Base-by-base conservation (phyloP, 768 basidiomycete species). In the Mycena amicta region DNA sequence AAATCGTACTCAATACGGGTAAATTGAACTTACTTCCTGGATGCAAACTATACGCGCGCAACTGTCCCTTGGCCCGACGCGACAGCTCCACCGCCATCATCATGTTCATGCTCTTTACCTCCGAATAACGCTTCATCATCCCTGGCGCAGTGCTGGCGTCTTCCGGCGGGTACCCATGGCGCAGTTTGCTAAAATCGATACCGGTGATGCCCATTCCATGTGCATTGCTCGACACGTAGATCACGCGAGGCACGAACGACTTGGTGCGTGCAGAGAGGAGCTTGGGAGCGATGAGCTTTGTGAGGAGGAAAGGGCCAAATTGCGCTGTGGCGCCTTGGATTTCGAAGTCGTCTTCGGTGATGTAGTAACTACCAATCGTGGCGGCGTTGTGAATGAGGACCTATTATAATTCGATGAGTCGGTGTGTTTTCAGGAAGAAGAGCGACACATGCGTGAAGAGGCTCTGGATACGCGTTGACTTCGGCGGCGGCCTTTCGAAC, bases 331-430 rank as follows among this genome's bases (percentile, higher is more conserved):
- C 58, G 6, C 59, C 39, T 33, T 63, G 57, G 2, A 40, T 53
- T 23, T 63, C 62, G 25, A 57, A 57, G 8, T 49, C 58, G 13
- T 60, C 58, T 13, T 16, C 2, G 1, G 58, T 60, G 28, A 60
- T 40, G 55, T 53, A 63, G 2, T 8, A 15, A 29, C 55, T 47
- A 26, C 57, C 5, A 3, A 50, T 11, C 2, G 62, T 47, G 3
- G 55, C 58, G 16, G 62, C 57, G 31, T 63, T 63, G 50, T 63
- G 52, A 39, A 63, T 60, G 12, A 63, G 58, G 2, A 63, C 49
- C 62, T 63, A 3, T 5, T n/a, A 0, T 15, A 20, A 11, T 26
- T n/a, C 26, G 12, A 13, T 15, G 16, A 31, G n/a, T n/a, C n/a
- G n/a, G n/a, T 11, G 6, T 6, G n/a, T 1, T 4, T n/a, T 22